Evolutionary conservation across 495 filamentous ascomycete genomes (phyloP).

Genomic region (Astrocystis sublimbata): DNA sequence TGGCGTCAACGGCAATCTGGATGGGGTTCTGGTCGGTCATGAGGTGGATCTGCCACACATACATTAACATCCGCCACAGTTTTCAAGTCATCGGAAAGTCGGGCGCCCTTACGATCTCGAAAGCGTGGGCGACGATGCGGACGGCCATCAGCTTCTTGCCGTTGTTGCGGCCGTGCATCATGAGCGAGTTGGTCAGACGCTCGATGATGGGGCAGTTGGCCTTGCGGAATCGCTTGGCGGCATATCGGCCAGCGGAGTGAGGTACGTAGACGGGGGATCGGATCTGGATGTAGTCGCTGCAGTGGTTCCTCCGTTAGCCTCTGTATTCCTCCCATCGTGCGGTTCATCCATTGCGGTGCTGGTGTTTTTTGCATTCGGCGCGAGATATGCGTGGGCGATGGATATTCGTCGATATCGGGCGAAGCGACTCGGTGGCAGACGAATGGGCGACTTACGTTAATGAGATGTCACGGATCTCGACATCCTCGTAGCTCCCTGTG

Average conservation of each 20-base stretch:
- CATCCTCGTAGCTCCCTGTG: conserved; percentile 89
- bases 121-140: conserved; percentile 97
- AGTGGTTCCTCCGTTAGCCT: conserved; percentile 50
- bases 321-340: conserved; percentile 9
- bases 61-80: conserved; percentile 16
- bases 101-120: conserved; percentile 85
- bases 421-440: conserved; percentile 7
- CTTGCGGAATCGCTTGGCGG: conserved; percentile 99
- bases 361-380: conserved; percentile 11
- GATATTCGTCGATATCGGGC: too few species aligned
- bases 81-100: neutral
- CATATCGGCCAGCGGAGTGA: conserved; percentile 98
- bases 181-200: conserved; percentile 99
- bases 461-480: conserved; percentile 98
- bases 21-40: conserved; percentile 99
- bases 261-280: conserved; percentile 96
- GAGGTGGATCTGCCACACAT: conserved; percentile 82
- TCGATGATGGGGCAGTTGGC: conserved; percentile 99
- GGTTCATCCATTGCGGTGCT: conserved; percentile 15
- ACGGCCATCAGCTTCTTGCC: conserved; percentile 99
- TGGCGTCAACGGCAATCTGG: conserved; percentile 98
- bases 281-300: conserved; percentile 99
- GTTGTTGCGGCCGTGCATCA: conserved; percentile 99
- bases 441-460: conserved; percentile 77
- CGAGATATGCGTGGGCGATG: conserved; percentile 11